These are phyloP conservation scores for Epichloe glyceriae DNA, from an alignment of 2,329 filamentous ascomycete species.

Conservation along the genomic window DNA sequence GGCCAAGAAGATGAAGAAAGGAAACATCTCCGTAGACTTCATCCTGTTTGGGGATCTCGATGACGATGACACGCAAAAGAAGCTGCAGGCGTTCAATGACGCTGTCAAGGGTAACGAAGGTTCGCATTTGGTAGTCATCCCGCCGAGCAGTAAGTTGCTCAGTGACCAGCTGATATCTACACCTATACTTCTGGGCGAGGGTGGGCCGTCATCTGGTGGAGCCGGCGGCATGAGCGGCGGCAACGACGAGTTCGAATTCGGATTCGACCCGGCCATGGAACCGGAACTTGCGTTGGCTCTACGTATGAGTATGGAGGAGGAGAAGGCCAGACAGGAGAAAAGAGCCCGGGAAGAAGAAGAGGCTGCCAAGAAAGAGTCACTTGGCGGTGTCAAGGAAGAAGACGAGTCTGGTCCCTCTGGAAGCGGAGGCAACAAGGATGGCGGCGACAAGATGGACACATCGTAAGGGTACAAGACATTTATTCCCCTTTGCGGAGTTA, in stretches of 20 bases:
- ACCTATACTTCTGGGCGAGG: conserved; percentile 79
- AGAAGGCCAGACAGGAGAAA: conserved; percentile 86
- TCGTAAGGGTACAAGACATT: conserved; percentile 33
- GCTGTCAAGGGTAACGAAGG: conserved; percentile 84
- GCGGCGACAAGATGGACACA: conserved; percentile 77
- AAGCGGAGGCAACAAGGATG: conserved; percentile 25
- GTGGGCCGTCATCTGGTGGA: conserved; percentile 32
- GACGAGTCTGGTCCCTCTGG: conserved; percentile 46
- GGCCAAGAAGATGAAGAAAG: conserved; percentile 98
- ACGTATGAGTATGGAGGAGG: conserved; percentile 96
- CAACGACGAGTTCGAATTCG: conserved; percentile 58
- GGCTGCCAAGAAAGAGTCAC: conserved; percentile 56
- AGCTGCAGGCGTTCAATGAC: conserved; percentile 87
- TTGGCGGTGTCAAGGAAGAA: conserved; percentile 76
- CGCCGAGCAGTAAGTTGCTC: conserved; percentile 79
- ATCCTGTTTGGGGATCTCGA: conserved; percentile 89
- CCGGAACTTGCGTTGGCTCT: conserved; percentile 89
- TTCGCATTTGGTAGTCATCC: conserved; percentile 81
- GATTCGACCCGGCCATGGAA: conserved; percentile 81
- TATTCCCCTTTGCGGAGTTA: conserved; percentile 1
- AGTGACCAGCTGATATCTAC: conserved; percentile 85
- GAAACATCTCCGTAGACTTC: conserved; percentile 86
- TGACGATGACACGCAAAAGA: conserved; percentile 77
- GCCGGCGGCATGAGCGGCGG: conserved; percentile 45
- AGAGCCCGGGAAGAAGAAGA: conserved; percentile 64